A percentile compares a stretch with the other conserved stretches of the same genome.
phyloP scores from a whole-genome alignment of 495 filamentous ascomycete species.

The Melanomma pulvis-pyrius region DNA sequence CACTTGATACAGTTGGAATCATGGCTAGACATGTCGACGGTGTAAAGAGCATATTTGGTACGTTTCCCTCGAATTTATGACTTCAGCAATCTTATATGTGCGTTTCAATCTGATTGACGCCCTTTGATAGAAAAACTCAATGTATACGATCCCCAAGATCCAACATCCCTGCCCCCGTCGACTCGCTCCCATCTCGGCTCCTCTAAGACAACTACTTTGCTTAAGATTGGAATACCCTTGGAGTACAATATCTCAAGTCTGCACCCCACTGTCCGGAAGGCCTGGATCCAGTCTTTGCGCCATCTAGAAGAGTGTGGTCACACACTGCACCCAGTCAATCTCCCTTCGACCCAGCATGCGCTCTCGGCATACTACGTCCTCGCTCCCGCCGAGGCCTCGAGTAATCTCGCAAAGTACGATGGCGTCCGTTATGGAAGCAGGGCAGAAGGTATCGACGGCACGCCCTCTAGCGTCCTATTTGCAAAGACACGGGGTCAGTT shows the following conservation, averaged over 20 bases:
- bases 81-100: too few species aligned
- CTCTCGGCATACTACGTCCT: conserved; percentile 94
- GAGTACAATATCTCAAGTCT: conserved; percentile 91
- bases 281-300: conserved; percentile 66
- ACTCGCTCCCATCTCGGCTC: conserved; percentile 46
- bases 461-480: conserved; percentile 59
- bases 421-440: conserved; percentile 84
- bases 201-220: conserved; percentile 16
- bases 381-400: conserved; percentile 91
- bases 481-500: conserved; percentile 68
- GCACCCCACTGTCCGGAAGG: conserved; percentile 62
- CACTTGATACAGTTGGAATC: conserved; percentile 90
- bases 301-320: conserved; percentile 65
- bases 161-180: conserved; percentile 64
- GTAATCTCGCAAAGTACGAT: conserved; percentile 97
- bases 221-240: conserved; percentile 72
- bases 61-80: conserved; percentile 23
- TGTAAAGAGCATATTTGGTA: conserved; percentile 62
- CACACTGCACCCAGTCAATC: conserved; percentile 71
- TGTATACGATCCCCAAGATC: conserved; percentile 71
- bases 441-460: conserved; percentile 37
- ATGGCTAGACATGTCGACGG: conserved; percentile 57
- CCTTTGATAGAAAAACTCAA: conserved; percentile 59
- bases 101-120: too few species aligned
- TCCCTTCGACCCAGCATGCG: conserved; percentile 81